These are phyloP conservation scores for Tolypocladium ovalisporum DNA, from an alignment of 2,329 filamentous ascomycete species.

Conservation along the genomic window DNA sequence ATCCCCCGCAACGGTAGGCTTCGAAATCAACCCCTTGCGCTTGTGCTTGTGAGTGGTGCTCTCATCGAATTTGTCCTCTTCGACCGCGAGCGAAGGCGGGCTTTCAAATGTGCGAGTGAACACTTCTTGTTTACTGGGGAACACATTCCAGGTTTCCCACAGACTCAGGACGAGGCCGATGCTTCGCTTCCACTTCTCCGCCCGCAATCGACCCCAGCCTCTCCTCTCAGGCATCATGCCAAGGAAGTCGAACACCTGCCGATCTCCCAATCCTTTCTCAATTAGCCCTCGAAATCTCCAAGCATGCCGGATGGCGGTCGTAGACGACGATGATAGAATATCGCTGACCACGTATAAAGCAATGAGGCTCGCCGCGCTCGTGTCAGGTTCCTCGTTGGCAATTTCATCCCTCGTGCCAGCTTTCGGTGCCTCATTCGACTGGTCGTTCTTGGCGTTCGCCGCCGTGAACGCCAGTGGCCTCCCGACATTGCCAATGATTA, in stretches of 20 bases:
- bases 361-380: conserved; percentile 63
- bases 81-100: conserved; percentile 38
- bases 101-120: conserved; percentile 63
- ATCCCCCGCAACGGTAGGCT: conserved; percentile 6
- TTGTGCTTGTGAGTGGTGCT: conserved; percentile 23
- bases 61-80: conserved; percentile 14
- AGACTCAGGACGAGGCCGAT: conserved; percentile 56
- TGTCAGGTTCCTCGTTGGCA: conserved; percentile 42
- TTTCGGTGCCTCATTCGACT: conserved; percentile 19
- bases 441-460: conserved; percentile 50
- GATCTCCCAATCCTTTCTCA: conserved; percentile 56
- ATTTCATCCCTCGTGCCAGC: conserved; percentile 21
- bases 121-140: conserved; percentile 61
- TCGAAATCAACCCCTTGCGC: conserved; percentile 41
- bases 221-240: conserved; percentile 62
- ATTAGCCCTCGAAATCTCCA: conserved; percentile 82
- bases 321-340: conserved; percentile 67
- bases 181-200: conserved; percentile 77
- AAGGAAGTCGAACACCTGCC: conserved; percentile 63
- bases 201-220: conserved; percentile 69
- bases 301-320: conserved; percentile 67
- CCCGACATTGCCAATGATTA: conserved; percentile 74
- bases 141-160: conserved; percentile 64
- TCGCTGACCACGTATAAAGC: conserved; percentile 71
- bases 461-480: conserved; percentile 63